Evolutionary conservation across 305 asterid genomes (phyloP).

Genomic region (Solanum hybrid): DNA sequence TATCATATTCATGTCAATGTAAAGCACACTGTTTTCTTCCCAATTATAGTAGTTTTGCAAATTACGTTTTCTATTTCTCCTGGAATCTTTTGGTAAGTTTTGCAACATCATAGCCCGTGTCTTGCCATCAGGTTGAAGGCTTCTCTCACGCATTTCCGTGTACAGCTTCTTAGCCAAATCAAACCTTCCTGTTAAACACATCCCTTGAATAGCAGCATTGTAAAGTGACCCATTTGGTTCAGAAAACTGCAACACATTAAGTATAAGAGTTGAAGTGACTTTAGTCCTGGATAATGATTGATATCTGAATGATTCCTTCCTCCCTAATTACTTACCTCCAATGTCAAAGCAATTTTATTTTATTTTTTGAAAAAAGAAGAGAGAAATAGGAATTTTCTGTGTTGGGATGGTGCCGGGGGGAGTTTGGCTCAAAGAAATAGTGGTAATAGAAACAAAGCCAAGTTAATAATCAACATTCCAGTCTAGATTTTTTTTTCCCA

Average conservation of each 20-base stretch:
- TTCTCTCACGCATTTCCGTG: conserved; percentile 51
- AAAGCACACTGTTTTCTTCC: background rate
- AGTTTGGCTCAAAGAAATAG: background rate
- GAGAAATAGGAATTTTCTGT: background rate
- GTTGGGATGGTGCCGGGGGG: background rate
- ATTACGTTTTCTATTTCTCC: background rate
- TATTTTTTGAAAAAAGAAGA: background rate
- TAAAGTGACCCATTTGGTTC: conserved; percentile 66
- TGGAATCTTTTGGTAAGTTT: conserved; percentile 35
- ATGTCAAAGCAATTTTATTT: background rate
- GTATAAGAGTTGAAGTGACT: background rate
- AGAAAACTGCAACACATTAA: conserved; percentile 30
- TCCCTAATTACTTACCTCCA: background rate
- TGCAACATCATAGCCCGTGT: conserved; percentile 91
- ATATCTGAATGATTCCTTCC: background rate
- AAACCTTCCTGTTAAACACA: conserved; percentile 54
- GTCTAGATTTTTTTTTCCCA: background rate
- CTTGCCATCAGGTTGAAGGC: conserved; percentile 77
- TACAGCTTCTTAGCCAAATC: conserved; percentile 63
- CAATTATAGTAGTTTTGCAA: background rate
- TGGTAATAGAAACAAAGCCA: background rate
- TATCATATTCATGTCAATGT: background rate
- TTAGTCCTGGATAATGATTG: background rate
- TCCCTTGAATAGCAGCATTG: conserved; percentile 89
- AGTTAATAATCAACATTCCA: background rate